Evolutionary conservation across 176 grass and related monocot species (phyloP).

Genomic region (Panicum miliaceum): DNA sequence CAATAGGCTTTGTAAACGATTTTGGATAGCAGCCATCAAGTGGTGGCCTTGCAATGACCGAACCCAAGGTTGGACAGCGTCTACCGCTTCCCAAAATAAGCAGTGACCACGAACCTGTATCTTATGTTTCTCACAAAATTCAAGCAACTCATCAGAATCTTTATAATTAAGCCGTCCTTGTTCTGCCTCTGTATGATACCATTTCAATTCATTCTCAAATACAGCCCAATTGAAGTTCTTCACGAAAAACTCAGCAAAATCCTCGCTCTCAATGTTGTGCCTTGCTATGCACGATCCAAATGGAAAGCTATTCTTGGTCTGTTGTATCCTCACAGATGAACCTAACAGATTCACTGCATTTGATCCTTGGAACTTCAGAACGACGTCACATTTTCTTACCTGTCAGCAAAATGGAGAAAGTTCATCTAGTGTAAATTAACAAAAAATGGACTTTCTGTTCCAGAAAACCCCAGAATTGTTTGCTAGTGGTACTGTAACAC

Average conservation of each 20-base stretch:
- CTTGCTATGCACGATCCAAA: constrained; percentile 89
- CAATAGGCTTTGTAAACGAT: constrained; percentile 68
- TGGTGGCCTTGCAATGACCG: constrained; percentile 71
- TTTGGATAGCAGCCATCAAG: constrained; percentile 74
- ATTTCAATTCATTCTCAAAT: constrained; percentile 98
- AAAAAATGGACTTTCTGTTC: constrained; percentile 9
- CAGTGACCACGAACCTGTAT: constrained; percentile 87
- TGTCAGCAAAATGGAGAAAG: constrained; percentile 43
- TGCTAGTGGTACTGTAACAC: too few species aligned
- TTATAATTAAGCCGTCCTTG: constrained; percentile 81
- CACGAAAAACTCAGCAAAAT: constrained; percentile 85
- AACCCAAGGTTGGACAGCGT: constrained; percentile 80
- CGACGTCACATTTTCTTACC: constrained; percentile 83
- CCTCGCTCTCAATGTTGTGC: constrained; percentile 92
- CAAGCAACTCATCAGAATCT: constrained; percentile 89
- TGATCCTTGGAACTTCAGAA: constrained; percentile 74
- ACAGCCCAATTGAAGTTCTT: constrained; percentile 99
- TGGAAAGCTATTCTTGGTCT: constrained; percentile 82
- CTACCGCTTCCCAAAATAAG: constrained; percentile 97
- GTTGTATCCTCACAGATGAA: constrained; percentile 72
- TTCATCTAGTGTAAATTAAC: constrained; percentile 19
- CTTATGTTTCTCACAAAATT: constrained; percentile 84
- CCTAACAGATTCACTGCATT: constrained; percentile 52
- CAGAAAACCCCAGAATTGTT: not conserved
- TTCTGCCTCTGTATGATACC: constrained; percentile 90